These are phyloP conservation scores for Diaporthe nobilis DNA, from an alignment of 2,329 filamentous ascomycete genomes.

Conservation along the genomic window DNA sequence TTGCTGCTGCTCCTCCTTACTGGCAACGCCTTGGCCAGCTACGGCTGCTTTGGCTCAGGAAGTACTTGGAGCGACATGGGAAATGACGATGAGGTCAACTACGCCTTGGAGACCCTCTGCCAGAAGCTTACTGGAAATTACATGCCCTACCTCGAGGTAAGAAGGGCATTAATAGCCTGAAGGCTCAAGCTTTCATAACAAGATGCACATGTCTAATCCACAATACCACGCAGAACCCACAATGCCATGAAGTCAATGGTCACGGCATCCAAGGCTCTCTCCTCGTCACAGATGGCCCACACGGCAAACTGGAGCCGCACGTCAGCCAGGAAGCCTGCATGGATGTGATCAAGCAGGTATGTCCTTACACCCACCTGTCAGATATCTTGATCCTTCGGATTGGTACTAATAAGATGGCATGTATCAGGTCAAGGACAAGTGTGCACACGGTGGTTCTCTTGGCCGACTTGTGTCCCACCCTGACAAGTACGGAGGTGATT, in stretches of 20 bases:
- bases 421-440: background rate
- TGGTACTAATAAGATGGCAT: background rate
- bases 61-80: background rate
- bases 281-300: background rate
- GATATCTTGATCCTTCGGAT: background rate
- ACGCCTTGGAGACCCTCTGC: background rate
- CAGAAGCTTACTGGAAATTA: background rate
- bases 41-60: background rate
- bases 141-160: background rate
- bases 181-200: rapidly evolving
- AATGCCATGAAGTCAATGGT: background rate
- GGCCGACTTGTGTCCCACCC: background rate
- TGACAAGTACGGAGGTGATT: background rate
- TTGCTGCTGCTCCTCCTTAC: background rate
- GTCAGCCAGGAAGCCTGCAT: background rate
- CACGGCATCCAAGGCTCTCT: background rate
- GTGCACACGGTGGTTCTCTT: rapidly evolving
- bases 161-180: background rate
- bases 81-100: background rate
- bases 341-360: background rate
- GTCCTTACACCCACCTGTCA: background rate
- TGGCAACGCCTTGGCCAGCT: background rate
- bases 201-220: background rate
- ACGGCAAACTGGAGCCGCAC: background rate
- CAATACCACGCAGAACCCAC: background rate